Evolutionary conservation across 345 rosid species (phyloP).

Genomic region (Eucalyptus rudis): DNA sequence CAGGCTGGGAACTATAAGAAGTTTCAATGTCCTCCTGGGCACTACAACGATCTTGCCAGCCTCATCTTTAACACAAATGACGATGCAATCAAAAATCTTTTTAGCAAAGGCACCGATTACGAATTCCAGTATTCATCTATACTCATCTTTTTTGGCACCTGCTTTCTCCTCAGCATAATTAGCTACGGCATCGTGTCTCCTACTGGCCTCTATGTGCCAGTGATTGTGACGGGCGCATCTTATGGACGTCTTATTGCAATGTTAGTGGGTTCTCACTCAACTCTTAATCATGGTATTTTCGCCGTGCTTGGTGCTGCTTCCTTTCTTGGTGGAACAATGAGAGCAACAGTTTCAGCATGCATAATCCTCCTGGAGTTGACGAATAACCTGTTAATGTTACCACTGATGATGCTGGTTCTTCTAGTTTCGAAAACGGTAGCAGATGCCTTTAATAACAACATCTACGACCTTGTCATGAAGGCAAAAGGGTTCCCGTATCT

Average conservation of each 20-base stretch:
- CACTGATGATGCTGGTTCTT: slow-evolving; percentile 89
- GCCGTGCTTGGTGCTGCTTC: slow-evolving; percentile 94
- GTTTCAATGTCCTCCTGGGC: slow-evolving; percentile 67
- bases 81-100: slow-evolving; percentile 81
- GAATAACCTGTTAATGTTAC: slow-evolving; percentile 64
- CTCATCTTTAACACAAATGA: slow-evolving; percentile 93
- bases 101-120: slow-evolving; percentile 61
- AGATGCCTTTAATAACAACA: slow-evolving; percentile 68
- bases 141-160: slow-evolving; percentile 54
- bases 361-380: slow-evolving; percentile 78
- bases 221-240: slow-evolving; percentile 78
- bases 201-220: slow-evolving; percentile 83
- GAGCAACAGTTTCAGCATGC: slow-evolving; percentile 80
- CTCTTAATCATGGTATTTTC: slow-evolving; percentile 69
- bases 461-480: slow-evolving; percentile 79
- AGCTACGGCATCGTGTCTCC: slow-evolving; percentile 87
- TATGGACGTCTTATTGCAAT: slow-evolving; percentile 78
- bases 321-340: slow-evolving; percentile 87
- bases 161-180: slow-evolving; percentile 59
- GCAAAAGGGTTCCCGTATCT: slow-evolving; percentile 84
- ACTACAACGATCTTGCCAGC: slow-evolving; percentile 91
- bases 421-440: slow-evolving; percentile 88
- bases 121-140: slow-evolving; percentile 65
- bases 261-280: slow-evolving; percentile 40
- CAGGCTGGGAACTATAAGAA: slow-evolving; percentile 84